These are phyloP conservation scores for Chytriomyces sp. DNA, from an alignment of 192 early-diverging fungal genomes.

Conservation along the genomic window DNA sequence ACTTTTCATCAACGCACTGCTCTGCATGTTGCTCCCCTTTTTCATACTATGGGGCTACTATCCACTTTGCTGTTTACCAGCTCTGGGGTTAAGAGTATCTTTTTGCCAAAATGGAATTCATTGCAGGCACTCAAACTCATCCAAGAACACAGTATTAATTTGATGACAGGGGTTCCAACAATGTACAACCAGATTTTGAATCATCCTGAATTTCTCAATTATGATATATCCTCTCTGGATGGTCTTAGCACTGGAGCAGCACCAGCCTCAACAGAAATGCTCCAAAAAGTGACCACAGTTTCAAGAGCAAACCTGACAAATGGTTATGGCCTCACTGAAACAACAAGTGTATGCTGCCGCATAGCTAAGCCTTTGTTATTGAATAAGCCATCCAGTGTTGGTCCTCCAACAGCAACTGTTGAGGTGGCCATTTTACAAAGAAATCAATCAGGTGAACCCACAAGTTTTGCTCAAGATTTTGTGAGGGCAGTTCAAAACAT, in stretches of 20 bases:
- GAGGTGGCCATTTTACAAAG: conserved; percentile 18
- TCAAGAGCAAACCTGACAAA: neutral
- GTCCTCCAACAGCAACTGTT: neutral
- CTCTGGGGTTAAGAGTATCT: conserved; percentile 23
- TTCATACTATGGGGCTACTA: conserved; percentile 26
- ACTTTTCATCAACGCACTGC: neutral
- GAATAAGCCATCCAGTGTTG: conserved; percentile 19
- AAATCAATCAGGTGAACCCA: neutral
- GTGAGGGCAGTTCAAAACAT: neutral
- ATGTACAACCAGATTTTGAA: conserved; percentile 15
- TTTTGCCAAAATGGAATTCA: conserved; percentile 32
- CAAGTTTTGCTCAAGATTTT: neutral
- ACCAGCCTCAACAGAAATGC: neutral
- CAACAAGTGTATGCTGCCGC: neutral
- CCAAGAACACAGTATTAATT: conserved; percentile 22
- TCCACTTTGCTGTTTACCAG: neutral
- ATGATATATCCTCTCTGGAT: neutral
- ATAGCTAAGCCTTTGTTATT: neutral
- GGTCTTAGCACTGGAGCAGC: conserved; percentile 1
- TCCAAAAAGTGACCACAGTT: neutral
- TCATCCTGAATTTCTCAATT: conserved; percentile 22
- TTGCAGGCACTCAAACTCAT: conserved; percentile 19
- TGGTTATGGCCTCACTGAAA: conserved; percentile 36
- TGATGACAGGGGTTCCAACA: conserved; percentile 26
- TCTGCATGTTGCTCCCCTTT: conserved; percentile 28